Conservation (phyloP, 1,284 basidiomycete species). For the Puccinia polysora region DNA sequence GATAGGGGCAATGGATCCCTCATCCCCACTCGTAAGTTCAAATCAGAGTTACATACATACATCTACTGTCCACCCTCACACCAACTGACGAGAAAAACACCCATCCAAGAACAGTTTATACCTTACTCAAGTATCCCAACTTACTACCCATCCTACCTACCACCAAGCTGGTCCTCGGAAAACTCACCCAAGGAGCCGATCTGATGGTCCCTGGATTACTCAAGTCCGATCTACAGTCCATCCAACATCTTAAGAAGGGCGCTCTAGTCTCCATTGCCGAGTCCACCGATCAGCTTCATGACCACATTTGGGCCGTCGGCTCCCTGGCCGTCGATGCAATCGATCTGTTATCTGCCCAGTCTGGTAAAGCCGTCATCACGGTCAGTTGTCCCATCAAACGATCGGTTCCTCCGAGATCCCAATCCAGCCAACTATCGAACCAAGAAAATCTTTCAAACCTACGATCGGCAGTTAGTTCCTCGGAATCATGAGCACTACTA, state of each 20-base stretch:
- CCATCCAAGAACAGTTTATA: slow-evolving; percentile 10
- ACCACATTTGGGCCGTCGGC: slow-evolving; percentile 36
- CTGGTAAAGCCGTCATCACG: slow-evolving; percentile 26
- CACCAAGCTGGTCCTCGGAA: slow-evolving; percentile 15
- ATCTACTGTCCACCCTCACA: too few relatives aligned
- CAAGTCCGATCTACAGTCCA: not conserved
- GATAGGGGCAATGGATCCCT: not conserved
- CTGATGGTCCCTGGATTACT: slow-evolving; percentile 32
- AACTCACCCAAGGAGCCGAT: slow-evolving; percentile 21
- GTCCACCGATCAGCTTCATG: not conserved
- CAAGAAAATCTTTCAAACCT: too few relatives aligned
- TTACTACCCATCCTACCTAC: slow-evolving; percentile 16
- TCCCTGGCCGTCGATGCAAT: not conserved
- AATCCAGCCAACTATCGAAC: too few relatives aligned
- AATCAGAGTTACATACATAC: too few relatives aligned
- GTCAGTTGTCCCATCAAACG: slow-evolving; percentile 1
- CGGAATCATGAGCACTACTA: not conserved
- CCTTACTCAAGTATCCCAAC: slow-evolving; percentile 6
- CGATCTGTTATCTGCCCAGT: not conserved
- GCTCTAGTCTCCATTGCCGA: slow-evolving; percentile 12
- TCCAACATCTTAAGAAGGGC: not conserved
- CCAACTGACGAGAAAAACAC: not conserved
- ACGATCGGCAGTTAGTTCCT: too few relatives aligned
- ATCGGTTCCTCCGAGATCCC: not conserved
- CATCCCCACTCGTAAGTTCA: too few relatives aligned